Percentiles rank a stretch among this genome's conserved stretches.
phyloP scores from a whole-genome alignment of 2,329 filamentous ascomycete species.

The Macrophomina phaseolina region DNA sequence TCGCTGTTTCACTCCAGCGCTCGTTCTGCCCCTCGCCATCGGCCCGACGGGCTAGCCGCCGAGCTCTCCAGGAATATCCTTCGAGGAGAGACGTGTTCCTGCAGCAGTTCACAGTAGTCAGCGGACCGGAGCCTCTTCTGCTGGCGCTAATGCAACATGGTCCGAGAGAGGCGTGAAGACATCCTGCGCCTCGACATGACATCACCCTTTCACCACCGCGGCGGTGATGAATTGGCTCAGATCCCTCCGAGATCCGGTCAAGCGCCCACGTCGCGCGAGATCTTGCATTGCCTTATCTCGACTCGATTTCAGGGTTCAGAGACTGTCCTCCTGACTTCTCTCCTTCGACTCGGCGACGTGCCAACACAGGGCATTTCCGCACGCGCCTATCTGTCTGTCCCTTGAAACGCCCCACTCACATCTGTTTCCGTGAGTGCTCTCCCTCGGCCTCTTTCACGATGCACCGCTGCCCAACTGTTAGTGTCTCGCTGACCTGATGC shows the following conservation, averaged over 20 bases:
- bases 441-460: neutral
- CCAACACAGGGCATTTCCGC: neutral
- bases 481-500: neutral
- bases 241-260: neutral
- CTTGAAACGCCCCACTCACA: constrained; percentile 9
- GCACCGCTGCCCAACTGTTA: constrained; percentile 17
- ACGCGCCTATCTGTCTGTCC: neutral
- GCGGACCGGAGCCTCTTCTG: neutral
- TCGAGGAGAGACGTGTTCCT: constrained; percentile 16
- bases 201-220: neutral
- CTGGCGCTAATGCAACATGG: constrained; percentile 17
- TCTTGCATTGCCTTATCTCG: neutral
- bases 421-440: constrained; percentile 5
- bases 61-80: neutral
- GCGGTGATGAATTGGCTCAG: constrained; percentile 11
- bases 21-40: neutral
- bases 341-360: neutral
- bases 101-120: neutral
- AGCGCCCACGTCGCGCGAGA: constrained; percentile 14
- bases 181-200: constrained; percentile 5
- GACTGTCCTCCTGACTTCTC: neutral
- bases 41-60: constrained; percentile 14
- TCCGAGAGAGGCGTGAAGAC: neutral
- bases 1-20: neutral
- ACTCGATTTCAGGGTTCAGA: neutral